These are phyloP conservation scores for Auricularia sp. DNA, from an alignment of 768 basidiomycete species.

Conservation along the genomic window DNA sequence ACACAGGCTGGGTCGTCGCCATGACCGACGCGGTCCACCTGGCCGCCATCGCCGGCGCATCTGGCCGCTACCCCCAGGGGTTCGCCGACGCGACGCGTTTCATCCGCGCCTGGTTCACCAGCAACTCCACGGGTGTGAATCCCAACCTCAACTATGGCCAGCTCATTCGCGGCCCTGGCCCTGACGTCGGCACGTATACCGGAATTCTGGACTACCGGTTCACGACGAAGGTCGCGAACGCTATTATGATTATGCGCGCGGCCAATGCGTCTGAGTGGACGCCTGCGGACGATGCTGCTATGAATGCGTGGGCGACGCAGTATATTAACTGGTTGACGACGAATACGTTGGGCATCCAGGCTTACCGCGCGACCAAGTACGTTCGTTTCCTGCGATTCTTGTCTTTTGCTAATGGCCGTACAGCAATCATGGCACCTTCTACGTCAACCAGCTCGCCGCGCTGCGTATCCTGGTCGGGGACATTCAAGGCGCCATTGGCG, in stretches of 20 bases:
- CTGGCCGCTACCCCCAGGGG: slow-evolving; percentile 16
- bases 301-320: slow-evolving; percentile 34
- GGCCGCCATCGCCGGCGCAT: slow-evolving; percentile 34
- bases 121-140: slow-evolving; percentile 34
- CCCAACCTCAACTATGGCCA: slow-evolving; percentile 49
- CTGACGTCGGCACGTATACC: slow-evolving; percentile 35
- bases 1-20: slow-evolving; percentile 29
- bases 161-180: slow-evolving; percentile 41
- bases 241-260: slow-evolving; percentile 33
- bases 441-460: slow-evolving; percentile 47
- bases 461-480: slow-evolving; percentile 47
- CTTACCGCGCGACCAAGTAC: slow-evolving; percentile 39
- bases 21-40: slow-evolving; percentile 35
- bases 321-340: slow-evolving; percentile 43
- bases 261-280: slow-evolving; percentile 45
- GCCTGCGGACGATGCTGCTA: slow-evolving; percentile 33
- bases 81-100: slow-evolving; percentile 40
- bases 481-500: slow-evolving; percentile 34
- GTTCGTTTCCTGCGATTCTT: slow-evolving; percentile 10
- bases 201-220: slow-evolving; percentile 50
- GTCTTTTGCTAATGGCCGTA: neutral
- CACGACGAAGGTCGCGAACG: slow-evolving; percentile 43
- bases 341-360: slow-evolving; percentile 31
- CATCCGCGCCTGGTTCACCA: slow-evolving; percentile 39
- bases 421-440: slow-evolving; percentile 62